These are phyloP conservation scores for Lasiodiplodia citricola DNA, from an alignment of 2,329 filamentous ascomycete genomes.

Conservation along the genomic window DNA sequence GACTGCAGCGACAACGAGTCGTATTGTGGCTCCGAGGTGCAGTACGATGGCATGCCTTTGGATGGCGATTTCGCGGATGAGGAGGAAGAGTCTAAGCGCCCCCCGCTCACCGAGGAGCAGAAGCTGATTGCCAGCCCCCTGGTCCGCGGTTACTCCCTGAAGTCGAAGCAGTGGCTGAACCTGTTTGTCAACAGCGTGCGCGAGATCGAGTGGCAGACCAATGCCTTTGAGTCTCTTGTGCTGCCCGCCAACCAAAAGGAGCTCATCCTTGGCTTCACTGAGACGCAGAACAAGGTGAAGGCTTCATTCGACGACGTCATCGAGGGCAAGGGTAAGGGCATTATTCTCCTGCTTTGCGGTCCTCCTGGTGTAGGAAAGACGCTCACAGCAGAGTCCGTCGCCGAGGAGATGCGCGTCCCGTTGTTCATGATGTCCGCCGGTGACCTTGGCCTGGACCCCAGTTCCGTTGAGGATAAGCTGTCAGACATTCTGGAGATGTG, in stretches of 20 bases:
- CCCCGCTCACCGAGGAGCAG: conserved; percentile 34
- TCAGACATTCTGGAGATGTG: conserved; percentile 55
- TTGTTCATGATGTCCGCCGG: conserved; percentile 55
- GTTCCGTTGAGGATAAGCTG: conserved; percentile 52
- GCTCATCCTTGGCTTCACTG: conserved; percentile 54
- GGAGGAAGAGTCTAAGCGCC: conserved; percentile 34
- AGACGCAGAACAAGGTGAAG: conserved; percentile 47
- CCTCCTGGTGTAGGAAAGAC: conserved; percentile 61
- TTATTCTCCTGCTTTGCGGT: conserved; percentile 56
- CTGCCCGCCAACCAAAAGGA: conserved; percentile 55
- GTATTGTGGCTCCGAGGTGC: conserved; percentile 35
- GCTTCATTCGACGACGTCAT: conserved; percentile 58
- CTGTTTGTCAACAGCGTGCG: conserved; percentile 43
- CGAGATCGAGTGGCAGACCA: conserved; percentile 50
- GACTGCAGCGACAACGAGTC: conserved; percentile 43
- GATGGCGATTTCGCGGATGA: conserved; percentile 39
- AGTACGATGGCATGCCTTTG: conserved; percentile 33
- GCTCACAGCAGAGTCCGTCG: conserved; percentile 40
- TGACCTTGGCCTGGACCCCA: conserved; percentile 55
- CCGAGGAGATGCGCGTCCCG: conserved; percentile 53
- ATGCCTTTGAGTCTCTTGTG: conserved; percentile 56
- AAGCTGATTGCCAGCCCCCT: conserved; percentile 38
- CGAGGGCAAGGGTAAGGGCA: conserved; percentile 57
- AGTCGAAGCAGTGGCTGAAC: conserved; percentile 38
- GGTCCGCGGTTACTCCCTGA: conserved; percentile 37